Base-by-base conservation (phyloP, 805 yeast species). In the Candida easanensis region DNA sequence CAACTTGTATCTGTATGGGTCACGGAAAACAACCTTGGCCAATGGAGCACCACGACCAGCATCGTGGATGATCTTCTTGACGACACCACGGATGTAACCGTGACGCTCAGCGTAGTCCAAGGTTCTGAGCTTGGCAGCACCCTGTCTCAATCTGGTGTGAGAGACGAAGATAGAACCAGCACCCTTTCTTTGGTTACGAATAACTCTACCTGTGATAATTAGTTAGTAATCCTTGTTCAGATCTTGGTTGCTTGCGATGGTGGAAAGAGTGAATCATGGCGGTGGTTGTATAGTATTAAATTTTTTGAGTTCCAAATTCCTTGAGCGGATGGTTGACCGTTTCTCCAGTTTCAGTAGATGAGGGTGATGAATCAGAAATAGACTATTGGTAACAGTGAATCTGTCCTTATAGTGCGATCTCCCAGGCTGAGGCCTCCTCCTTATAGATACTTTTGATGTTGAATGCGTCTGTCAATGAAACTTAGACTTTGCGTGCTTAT, bases 171-270 rank as follows among this genome's bases (percentile, higher is more conserved):
- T 89, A 69, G 98, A 91, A 73, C 99, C 98, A 77, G 97, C 96
- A 86, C 98, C 98, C 82, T 93, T 93, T 89, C 99, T 90, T 85
- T 93, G 99, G 85, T 93, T 93, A 82, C 99, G 95, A 82, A 93
- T 93, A 79, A 93, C 99, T 85, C 98, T 88, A 87, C 96, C 96
- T 82, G 65, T 65, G 43, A 21, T 31, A 22, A 35, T 28, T 45
- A 22, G 56, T 53, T 53, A 53, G 54, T 53, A 51, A 19, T 33
- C 37, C 16, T 16, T 22, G 4, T 14, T 17, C 28, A n/a, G 20
- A 21, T 34, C n/a, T 6, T 32, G 19, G 34, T 32, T 25, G 13
- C n/a, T n/a, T n/a, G n/a, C n/a, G n/a, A n/a, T n/a, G n/a, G n/a
- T n/a, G n/a, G n/a, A n/a, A n/a, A n/a, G n/a, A n/a, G n/a, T n/a